phyloP scores from a whole-genome alignment of 1,284 basidiomycete species.

The Malassezia nana region DNA sequence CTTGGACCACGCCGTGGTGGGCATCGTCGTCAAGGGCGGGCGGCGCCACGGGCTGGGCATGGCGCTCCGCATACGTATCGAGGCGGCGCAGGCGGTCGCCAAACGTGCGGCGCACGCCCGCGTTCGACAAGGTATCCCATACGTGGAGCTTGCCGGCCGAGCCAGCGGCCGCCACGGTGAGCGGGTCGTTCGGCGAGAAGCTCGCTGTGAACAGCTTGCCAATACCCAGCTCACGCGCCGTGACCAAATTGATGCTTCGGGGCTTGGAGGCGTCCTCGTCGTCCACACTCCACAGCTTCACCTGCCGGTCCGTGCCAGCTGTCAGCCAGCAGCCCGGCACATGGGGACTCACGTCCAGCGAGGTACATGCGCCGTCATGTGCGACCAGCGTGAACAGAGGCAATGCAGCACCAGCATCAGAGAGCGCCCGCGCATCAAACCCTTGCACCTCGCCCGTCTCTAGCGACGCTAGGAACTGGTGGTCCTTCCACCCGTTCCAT shows the following conservation, averaged over 20 bases:
- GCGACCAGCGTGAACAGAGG: constrained; percentile 78
- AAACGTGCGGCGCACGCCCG: constrained; percentile 48
- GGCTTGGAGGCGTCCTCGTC: constrained; percentile 50
- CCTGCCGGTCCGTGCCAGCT: constrained; percentile 77
- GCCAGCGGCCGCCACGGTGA: constrained; percentile 86
- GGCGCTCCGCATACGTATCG: constrained; percentile 5
- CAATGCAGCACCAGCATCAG: constrained; percentile 49
- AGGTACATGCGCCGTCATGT: constrained; percentile 85
- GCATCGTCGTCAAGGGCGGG: constrained; percentile 3
- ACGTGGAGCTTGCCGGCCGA: constrained; percentile 84
- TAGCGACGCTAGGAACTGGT: constrained; percentile 70
- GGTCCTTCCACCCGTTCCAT: constrained; percentile 90
- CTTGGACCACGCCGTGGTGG: constrained; percentile 2
- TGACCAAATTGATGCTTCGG: constrained; percentile 65
- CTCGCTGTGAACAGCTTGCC: constrained; percentile 86
- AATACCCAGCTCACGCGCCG: constrained; percentile 80
- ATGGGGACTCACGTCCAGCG: constrained; percentile 81
- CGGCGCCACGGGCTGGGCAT: neutral
- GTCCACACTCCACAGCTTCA: constrained; percentile 75
- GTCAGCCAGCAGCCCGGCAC: constrained; percentile 83
- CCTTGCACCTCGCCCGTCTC: constrained; percentile 54
- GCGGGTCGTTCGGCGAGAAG: constrained; percentile 86
- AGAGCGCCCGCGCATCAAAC: constrained; percentile 76
- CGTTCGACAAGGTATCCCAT: constrained; percentile 61
- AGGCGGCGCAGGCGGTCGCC: constrained; percentile 40